Percentiles rank a stretch among this genome's conserved stretches.
Evolutionary conservation across 441 rosid genomes (phyloP).

Genomic region (Bocquillonia castaneifolia): DNA sequence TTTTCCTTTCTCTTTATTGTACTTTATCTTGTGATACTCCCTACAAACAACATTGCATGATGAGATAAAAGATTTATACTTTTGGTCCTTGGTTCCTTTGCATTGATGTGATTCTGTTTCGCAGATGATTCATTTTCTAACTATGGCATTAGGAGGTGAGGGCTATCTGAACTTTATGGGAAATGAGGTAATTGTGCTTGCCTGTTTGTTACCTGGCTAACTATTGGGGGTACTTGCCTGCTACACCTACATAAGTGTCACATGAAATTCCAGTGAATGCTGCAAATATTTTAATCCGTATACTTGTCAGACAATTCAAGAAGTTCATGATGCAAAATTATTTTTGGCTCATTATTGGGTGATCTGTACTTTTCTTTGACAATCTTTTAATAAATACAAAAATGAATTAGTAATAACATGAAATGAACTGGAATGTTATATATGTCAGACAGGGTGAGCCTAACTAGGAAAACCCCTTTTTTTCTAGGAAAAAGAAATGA

Average conservation of each 20-base stretch:
- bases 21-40: neutral
- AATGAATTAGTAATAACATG: neutral
- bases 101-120: constrained; percentile 12
- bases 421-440: too few species aligned
- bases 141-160: constrained; percentile 84
- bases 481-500: too few species aligned
- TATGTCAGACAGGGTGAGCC: too few species aligned
- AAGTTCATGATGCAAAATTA: neutral
- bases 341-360: neutral
- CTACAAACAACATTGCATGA: neutral
- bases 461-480: neutral
- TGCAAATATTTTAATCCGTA: neutral
- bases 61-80: neutral
- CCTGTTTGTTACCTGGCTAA: constrained; percentile 8
- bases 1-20: constrained; percentile 4
- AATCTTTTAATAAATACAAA: neutral
- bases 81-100: constrained; percentile 4
- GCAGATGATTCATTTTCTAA: constrained; percentile 80
- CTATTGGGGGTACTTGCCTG: constrained; percentile 9
- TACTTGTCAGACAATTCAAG: neutral
- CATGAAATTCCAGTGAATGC: neutral
- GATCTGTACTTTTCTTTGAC: neutral
- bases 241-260: neutral
- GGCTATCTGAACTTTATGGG: constrained; percentile 90
- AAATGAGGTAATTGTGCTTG: constrained; percentile 53